These are phyloP conservation scores for Pyrenopolyporus hunteri DNA, from an alignment of 495 filamentous ascomycete species.

Conservation along the genomic window DNA sequence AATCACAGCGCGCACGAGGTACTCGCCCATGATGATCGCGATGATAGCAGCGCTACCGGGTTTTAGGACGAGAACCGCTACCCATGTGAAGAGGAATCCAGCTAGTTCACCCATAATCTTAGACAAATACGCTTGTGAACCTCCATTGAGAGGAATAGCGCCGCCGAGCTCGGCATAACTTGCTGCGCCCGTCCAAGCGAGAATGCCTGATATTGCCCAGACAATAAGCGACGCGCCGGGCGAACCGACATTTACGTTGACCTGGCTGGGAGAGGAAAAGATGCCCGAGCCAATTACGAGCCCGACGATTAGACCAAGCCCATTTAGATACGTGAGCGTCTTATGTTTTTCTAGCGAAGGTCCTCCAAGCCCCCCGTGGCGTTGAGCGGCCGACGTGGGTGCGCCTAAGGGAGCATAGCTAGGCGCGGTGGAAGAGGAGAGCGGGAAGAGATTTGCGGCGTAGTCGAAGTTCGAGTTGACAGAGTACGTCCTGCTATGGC, in stretches of 20 bases:
- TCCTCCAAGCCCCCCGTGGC: constrained; percentile 51
- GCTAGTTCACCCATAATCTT: constrained; percentile 95
- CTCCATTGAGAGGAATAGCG: constrained; percentile 94
- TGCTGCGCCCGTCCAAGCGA: constrained; percentile 96
- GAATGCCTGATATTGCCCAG: constrained; percentile 85
- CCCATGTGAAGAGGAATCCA: constrained; percentile 96
- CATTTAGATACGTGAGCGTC: constrained; percentile 92
- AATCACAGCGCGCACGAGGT: constrained; percentile 83
- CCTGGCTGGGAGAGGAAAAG: constrained; percentile 93
- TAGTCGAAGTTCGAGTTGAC: constrained; percentile 95
- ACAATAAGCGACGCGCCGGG: constrained; percentile 89
- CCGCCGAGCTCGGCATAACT: constrained; percentile 96
- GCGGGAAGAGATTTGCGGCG: constrained; percentile 84
- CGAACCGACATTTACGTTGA: constrained; percentile 90
- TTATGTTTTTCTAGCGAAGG: constrained; percentile 91
- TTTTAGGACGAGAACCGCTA: constrained; percentile 90
- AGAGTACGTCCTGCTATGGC: constrained; percentile 76
- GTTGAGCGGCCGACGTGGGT: constrained; percentile 61
- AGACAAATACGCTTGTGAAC: constrained; percentile 87
- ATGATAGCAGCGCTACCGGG: constrained; percentile 94
- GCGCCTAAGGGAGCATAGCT: constrained; percentile 83
- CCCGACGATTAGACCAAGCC: constrained; percentile 86
- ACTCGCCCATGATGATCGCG: constrained; percentile 97
- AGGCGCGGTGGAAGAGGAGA: constrained; percentile 80
- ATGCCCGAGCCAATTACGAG: constrained; percentile 97